Evolutionary conservation across 78 protist genomes (phyloP), one percentile per base, ranked within the genome.

Genomic region (Polysphondylium violaceum): DNA sequence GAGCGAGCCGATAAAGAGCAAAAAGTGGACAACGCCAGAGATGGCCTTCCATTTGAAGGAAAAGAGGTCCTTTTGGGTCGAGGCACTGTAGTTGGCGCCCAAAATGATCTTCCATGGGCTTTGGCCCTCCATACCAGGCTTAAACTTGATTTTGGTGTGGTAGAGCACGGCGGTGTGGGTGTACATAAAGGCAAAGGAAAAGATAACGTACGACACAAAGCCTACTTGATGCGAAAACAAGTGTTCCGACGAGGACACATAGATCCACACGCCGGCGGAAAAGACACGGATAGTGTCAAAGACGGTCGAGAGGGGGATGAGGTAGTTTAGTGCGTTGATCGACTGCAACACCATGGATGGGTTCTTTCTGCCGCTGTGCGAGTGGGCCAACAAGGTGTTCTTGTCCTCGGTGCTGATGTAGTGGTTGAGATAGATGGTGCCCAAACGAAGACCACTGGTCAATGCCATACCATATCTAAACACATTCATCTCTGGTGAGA

Each of bases 401-500:
- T 69, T 68, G 43, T 81, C 89, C 29, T 81, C 89, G 38, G 23
- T n/a, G 16, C 43, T 35, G 0, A 81, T 43, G 40, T 81, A 44
- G 47, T 81, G 89, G 44, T 81, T 81, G 50, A 81, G 65, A 51
- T 68, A 81, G 41, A 81, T 81, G 11, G 89, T 81, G 19, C 78
- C 89, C 11, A 81, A 61, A 55, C 89, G 67, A n/a, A 81, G 29
- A 25, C 89, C 89, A 55, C 78, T 68, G 6, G 89, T 81, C 31
- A 81, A 41, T 23, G 89, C 89, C 89, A 81, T 81, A 53, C 89
- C 89, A 35, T 81, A 81, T 29, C 89, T 53, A 41, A 40, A 81
- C n/a, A 81, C 73, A 58, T 81, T 81, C 89, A 81, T 81, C 71
- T 81, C 89, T 81, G 89, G 89, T 68, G 89, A 68, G 40, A 65